Conservation (phyloP, 2,329 filamentous ascomycete species). For the Metarhizium robertsii region DNA sequence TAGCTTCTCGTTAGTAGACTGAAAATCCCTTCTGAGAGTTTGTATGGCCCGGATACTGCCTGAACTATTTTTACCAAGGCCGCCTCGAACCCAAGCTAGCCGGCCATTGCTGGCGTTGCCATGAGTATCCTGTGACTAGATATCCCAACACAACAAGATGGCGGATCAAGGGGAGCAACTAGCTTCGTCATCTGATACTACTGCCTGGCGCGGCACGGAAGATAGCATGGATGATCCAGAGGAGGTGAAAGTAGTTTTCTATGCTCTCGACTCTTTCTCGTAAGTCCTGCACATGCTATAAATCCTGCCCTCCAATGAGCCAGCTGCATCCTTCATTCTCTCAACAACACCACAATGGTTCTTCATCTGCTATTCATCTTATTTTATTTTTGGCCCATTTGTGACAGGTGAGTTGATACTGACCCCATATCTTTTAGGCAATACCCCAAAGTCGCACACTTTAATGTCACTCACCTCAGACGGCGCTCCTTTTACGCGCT, state of each 20-base stretch:
- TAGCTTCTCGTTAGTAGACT: neutral
- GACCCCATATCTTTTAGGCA: conserved; percentile 42
- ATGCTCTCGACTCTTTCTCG: conserved; percentile 82
- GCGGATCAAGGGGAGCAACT: neutral
- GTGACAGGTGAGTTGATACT: conserved; percentile 4
- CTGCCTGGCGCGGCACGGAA: conserved; percentile 51
- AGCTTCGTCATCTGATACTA: conserved; percentile 18
- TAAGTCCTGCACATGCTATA: conserved; percentile 35
- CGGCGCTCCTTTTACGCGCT: conserved; percentile 91
- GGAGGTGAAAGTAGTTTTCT: conserved; percentile 71
- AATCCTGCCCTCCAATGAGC: neutral
- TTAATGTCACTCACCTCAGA: conserved; percentile 82
- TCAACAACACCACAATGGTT: neutral
- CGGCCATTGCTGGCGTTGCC: neutral
- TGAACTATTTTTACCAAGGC: neutral
- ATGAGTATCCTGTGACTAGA: neutral
- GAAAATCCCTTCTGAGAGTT: neutral
- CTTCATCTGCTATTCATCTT: neutral
- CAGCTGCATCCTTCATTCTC: neutral
- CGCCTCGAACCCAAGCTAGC: neutral
- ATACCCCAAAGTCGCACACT: conserved; percentile 77
- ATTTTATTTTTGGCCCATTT: no score
- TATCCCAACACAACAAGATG: conserved; percentile 1
- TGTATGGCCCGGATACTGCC: neutral
- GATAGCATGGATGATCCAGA: conserved; percentile 65